phyloP scores from a whole-genome alignment of 768 basidiomycete genomes.

The Dacryopinax primogenitus region DNA sequence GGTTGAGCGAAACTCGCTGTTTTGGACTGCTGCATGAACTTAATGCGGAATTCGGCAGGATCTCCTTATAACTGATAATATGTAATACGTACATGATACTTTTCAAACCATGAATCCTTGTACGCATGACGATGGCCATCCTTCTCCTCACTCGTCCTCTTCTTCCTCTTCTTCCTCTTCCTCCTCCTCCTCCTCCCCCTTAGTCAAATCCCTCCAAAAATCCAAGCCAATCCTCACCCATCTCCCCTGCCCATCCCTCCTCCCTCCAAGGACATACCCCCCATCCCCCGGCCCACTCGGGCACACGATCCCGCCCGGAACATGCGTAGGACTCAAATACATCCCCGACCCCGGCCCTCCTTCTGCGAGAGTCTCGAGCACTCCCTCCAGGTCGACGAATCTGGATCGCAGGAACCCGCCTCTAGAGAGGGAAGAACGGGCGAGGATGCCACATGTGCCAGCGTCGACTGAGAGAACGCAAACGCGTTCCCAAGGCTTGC shows the following conservation, averaged over 20 bases:
- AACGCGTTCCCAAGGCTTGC: not conserved
- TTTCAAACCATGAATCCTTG: not conserved
- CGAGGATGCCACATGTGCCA: not conserved
- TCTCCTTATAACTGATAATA: not conserved
- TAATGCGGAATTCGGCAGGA: not conserved
- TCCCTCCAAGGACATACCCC: not conserved
- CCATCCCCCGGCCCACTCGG: not conserved
- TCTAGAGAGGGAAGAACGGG: not conserved
- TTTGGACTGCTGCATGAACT: not conserved
- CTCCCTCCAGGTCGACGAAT: not conserved
- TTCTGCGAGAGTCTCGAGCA: not conserved
- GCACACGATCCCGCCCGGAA: not conserved
- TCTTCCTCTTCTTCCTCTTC: not conserved
- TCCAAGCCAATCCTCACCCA: not conserved
- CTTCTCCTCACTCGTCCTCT: not conserved
- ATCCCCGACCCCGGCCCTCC: not conserved
- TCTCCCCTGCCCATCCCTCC: not conserved
- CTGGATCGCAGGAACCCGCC: not conserved
- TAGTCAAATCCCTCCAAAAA: slow-evolving; percentile 1
- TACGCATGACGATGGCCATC: not conserved
- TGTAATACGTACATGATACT: too few relatives aligned
- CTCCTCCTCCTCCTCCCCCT: not conserved
- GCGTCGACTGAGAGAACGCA: not conserved
- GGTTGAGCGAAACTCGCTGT: not conserved
- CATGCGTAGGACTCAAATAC: not conserved